Conservation (phyloP, 805 yeast species). For the Suhomyces kilbournensis region DNA sequence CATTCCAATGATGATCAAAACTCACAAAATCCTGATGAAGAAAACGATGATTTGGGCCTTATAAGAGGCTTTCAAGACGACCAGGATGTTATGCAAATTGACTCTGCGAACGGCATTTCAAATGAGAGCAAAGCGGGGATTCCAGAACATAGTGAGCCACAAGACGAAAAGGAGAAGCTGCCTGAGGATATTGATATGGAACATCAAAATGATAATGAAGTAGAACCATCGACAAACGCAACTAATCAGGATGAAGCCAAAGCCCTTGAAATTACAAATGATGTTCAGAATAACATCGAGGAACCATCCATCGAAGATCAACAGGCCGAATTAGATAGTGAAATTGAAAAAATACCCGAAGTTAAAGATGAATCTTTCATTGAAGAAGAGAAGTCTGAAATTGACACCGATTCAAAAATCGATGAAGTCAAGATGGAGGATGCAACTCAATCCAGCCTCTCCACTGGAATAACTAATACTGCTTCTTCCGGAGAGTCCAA, state of each 20-base stretch:
- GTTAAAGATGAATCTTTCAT: not conserved
- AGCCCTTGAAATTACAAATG: not conserved
- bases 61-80: not conserved
- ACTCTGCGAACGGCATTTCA: not conserved
- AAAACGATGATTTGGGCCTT: not conserved
- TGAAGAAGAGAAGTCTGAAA: conserved; percentile 3
- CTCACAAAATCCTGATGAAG: not conserved
- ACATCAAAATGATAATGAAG: not conserved
- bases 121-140: not conserved
- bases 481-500: not conserved
- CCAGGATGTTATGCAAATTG: not conserved
- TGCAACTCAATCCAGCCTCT: not conserved
- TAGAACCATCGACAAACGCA: not conserved
- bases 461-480: not conserved
- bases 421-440: not conserved
- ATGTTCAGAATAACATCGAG: not conserved
- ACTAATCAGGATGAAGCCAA: not conserved
- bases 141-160: not conserved
- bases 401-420: not conserved
- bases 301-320: conserved; percentile 4
- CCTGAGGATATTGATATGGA: conserved; percentile 7
- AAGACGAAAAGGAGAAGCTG: not conserved
- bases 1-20: not conserved
- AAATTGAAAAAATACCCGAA: not conserved
- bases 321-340: not conserved